These are phyloP conservation scores for Escallonia rubra DNA, from an alignment of 129 eudicot species.

Conservation along the genomic window DNA sequence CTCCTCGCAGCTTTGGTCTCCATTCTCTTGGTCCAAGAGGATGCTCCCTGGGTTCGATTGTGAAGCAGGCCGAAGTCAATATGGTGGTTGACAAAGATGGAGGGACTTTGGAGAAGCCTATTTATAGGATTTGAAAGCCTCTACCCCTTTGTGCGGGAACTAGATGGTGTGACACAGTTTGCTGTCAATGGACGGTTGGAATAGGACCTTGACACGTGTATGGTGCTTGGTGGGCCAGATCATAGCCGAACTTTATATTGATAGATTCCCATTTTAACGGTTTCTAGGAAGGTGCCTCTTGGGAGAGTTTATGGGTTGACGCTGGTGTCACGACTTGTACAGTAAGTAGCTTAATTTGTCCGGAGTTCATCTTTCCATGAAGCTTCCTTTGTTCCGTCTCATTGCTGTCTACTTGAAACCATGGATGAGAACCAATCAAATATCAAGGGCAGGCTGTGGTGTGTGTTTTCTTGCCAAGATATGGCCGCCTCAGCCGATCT, in stretches of 20 bases:
- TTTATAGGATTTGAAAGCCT: conserved; percentile 14
- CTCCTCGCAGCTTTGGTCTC: neutral
- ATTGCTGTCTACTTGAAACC: neutral
- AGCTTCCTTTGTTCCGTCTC: conserved; percentile 15
- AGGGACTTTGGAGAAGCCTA: neutral
- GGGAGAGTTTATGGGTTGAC: conserved; percentile 4
- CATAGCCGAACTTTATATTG: neutral
- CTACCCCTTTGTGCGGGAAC: neutral
- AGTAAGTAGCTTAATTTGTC: conserved; percentile 11
- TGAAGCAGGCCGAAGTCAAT: neutral
- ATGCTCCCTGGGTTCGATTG: neutral
- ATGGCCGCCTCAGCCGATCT: too few relatives aligned
- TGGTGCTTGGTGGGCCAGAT: neutral
- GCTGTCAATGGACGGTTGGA: neutral
- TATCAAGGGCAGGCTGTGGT: too few relatives aligned
- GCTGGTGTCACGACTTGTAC: conserved; percentile 5
- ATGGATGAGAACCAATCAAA: too few relatives aligned
- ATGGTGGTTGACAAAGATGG: neutral
- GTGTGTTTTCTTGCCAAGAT: too few relatives aligned
- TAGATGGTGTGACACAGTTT: neutral
- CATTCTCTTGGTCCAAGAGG: neutral
- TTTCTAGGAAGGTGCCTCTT: conserved; percentile 33
- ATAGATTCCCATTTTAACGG: neutral
- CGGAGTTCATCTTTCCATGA: conserved; percentile 12
- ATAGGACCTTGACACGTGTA: neutral